phyloP scores from a whole-genome alignment of 2,329 filamentous ascomycete genomes.

The Cladorrhinum sp. region DNA sequence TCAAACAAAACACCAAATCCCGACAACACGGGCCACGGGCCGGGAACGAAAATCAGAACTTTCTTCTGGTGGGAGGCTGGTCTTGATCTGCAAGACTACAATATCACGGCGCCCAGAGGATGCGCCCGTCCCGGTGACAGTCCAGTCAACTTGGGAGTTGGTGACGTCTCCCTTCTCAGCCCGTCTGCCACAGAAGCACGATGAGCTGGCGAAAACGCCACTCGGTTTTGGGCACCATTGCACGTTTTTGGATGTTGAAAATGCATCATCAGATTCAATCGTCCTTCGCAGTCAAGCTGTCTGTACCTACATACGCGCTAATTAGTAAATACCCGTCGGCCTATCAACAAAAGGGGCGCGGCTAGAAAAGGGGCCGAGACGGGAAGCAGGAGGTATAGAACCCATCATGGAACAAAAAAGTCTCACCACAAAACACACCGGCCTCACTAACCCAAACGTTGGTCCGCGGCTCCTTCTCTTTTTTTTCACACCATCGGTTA shows the following conservation, averaged over 20 bases:
- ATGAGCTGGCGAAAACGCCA: neutral
- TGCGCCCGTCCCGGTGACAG: neutral
- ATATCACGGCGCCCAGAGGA: neutral
- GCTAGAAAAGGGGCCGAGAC: neutral
- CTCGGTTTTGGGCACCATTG: neutral
- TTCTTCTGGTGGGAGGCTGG: neutral
- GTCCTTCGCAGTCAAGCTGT: too few species aligned
- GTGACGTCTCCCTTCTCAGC: neutral
- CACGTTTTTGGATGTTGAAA: neutral
- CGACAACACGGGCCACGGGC: constrained; percentile 15
- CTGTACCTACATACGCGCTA: too few species aligned
- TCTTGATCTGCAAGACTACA: neutral
- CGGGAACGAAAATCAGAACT: neutral
- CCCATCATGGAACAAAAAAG: neutral
- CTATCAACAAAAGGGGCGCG: neutral
- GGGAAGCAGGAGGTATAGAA: neutral
- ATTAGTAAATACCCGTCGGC: too few species aligned
- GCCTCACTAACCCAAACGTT: neutral
- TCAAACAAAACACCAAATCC: constrained; percentile 16
- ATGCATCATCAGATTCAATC: too few species aligned
- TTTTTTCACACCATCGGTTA: too few species aligned
- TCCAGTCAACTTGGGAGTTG: neutral
- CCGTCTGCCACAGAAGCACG: neutral
- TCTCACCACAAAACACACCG: neutral
- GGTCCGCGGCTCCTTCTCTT: too few species aligned